Evolutionary conservation across 176 grass and related monocot species (phyloP), one percentile per base, ranked within the genome.

Genomic region (Paspalum notatum): DNA sequence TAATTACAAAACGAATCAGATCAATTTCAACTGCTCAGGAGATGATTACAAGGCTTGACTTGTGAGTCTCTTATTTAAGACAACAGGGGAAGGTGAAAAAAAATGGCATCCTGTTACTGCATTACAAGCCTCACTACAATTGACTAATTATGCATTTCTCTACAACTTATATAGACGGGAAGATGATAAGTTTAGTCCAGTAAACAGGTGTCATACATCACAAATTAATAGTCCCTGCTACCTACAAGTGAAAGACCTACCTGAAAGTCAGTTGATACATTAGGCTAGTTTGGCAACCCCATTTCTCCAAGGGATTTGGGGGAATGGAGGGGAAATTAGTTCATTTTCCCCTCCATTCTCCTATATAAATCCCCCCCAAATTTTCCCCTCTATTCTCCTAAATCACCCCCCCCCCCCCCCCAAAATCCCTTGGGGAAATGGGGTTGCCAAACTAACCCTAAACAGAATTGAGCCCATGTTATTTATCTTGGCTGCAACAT

Each of bases 11-110:
- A 65, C 13, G 2, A 43, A 71, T 22, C 27, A 47, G 0, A 76
- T 81, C 55, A 70, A 44, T 80, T 71, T 71, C 62, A 88, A 83
- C 60, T 58, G 13, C 11, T 66, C 67, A 68, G 75, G 21, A 85
- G 47, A 78, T 78, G 60, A 44, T 78, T 9, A 76, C 66, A 84
- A 61, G 15, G 39, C 62, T 51, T 12, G 54, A 51, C 18, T 12
- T 52, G 12, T 12, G 7, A 82, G 22, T 22, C 75, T 20, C 48
- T 80, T 73, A 74, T 53, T 74, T 18, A 79, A 74, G 52, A 87
- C 8, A 80, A 25, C 51, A 27, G 13, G 26, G 8, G 26, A 62
- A 40, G 11, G 12, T 1, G 9, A 54, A 38, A 42, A 21, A 44
- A 62, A 18, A 25, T 44, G 32, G n/a, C 25, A 73, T 68, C 42